phyloP scores from a whole-genome alignment of 306 rosid species.

The Begonia fuchsioides region DNA sequence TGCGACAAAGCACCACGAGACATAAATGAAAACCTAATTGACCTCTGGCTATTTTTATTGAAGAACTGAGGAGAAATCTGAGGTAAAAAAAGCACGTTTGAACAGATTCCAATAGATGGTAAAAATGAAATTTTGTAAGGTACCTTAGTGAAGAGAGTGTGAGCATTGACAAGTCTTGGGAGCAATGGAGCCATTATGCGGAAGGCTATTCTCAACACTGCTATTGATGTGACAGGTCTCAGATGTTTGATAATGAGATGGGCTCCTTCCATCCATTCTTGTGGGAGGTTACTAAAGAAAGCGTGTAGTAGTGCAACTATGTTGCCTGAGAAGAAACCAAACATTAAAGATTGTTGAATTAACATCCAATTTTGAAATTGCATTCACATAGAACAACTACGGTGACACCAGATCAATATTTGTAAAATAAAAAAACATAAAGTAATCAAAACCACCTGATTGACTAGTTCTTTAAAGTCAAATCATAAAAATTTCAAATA shows the following conservation, averaged over 20 bases:
- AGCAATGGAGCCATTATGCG: conserved; percentile 93
- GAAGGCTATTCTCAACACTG: conserved; percentile 90
- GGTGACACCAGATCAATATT: too few species aligned
- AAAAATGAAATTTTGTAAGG: conserved; percentile 7
- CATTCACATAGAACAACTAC: too few species aligned
- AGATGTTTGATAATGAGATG: conserved; percentile 67
- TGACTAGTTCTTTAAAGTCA: too few species aligned
- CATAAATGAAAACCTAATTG: too few species aligned
- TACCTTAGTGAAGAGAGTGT: conserved; percentile 74
- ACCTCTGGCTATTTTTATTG: too few species aligned
- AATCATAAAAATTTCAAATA: background rate
- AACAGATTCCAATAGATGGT: background rate
- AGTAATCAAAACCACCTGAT: too few species aligned
- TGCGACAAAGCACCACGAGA: too few species aligned
- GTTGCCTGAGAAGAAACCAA: conserved; percentile 39
- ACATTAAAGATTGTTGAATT: too few species aligned
- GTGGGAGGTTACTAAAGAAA: conserved; percentile 88
- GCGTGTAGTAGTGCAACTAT: conserved; percentile 91
- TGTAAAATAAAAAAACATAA: too few species aligned
- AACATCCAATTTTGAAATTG: too few species aligned
- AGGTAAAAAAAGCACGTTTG: too few species aligned
- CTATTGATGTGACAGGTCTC: conserved; percentile 79
- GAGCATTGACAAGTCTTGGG: conserved; percentile 95
- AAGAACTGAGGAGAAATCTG: too few species aligned
- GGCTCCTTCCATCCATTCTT: conserved; percentile 88